phyloP scores from a whole-genome alignment of 306 rosid species.

The Adenanthera pavonina region DNA sequence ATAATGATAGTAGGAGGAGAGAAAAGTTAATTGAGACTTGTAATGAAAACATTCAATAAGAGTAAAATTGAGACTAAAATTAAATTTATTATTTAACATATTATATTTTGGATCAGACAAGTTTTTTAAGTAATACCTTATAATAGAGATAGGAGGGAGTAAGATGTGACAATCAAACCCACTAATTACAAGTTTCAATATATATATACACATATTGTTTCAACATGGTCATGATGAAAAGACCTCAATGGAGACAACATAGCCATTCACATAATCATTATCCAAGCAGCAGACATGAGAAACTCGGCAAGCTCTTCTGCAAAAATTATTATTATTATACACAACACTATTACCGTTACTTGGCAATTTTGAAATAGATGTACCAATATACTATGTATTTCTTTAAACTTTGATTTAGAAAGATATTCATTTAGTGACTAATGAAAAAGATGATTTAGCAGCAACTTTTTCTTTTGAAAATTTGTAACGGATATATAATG shows the following conservation, averaged over 20 bases:
- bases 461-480: not conserved
- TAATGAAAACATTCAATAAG: too few relatives aligned
- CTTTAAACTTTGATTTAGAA: not conserved
- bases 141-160: too few relatives aligned
- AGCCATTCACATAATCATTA: slow-evolving; percentile 26
- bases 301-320: not conserved
- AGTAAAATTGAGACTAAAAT: too few relatives aligned
- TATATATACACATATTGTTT: not conserved
- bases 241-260: slow-evolving; percentile 29
- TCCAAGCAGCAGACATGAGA: not conserved
- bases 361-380: not conserved
- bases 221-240: slow-evolving; percentile 16
- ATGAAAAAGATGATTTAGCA: not conserved
- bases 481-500: not conserved
- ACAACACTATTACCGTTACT: too few relatives aligned
- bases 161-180: not conserved
- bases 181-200: not conserved
- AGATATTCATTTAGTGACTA: too few relatives aligned
- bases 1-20: too few relatives aligned
- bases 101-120: too few relatives aligned
- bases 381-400: not conserved
- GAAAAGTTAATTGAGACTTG: too few relatives aligned
- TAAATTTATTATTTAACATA: too few relatives aligned
- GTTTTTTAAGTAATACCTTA: too few relatives aligned
- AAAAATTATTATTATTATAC: not conserved